Conservation (phyloP, 1,284 basidiomycete species). For the Cerioporus squamosus region DNA sequence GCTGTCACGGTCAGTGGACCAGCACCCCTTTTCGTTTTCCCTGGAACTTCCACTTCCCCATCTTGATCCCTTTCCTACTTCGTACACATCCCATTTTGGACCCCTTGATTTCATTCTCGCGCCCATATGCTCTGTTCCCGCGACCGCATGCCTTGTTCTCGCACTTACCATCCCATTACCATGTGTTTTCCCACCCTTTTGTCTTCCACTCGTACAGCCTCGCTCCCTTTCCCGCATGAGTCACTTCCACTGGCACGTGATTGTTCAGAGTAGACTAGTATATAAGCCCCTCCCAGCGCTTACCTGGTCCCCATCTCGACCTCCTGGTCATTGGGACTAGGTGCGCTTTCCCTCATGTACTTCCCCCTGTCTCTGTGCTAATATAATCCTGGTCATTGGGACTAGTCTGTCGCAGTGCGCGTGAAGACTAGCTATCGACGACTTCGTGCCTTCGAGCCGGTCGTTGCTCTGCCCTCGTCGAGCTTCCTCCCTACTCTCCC, state of each 20-base stretch:
- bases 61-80: too few relatives aligned
- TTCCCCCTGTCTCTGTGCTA: not conserved
- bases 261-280: not conserved
- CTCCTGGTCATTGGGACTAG: constrained; percentile 3
- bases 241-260: not conserved
- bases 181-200: not conserved
- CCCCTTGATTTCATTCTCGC: not conserved
- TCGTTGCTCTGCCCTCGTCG: not conserved
- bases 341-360: not conserved
- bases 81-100: not conserved
- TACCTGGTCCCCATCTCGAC: constrained; percentile 1
- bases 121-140: not conserved
- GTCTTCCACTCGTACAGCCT: not conserved
- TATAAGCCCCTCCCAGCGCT: not conserved
- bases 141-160: not conserved
- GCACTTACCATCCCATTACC: not conserved
- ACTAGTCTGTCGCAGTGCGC: not conserved
- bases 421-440: not conserved
- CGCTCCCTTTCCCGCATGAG: not conserved
- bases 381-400: constrained; percentile 1
- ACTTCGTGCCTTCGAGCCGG: not conserved
- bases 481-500: not conserved
- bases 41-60: not conserved
- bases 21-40: not conserved
- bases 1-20: not conserved